Conservation (phyloP, 495 filamentous ascomycete genomes). For the Cercophora samala region DNA sequence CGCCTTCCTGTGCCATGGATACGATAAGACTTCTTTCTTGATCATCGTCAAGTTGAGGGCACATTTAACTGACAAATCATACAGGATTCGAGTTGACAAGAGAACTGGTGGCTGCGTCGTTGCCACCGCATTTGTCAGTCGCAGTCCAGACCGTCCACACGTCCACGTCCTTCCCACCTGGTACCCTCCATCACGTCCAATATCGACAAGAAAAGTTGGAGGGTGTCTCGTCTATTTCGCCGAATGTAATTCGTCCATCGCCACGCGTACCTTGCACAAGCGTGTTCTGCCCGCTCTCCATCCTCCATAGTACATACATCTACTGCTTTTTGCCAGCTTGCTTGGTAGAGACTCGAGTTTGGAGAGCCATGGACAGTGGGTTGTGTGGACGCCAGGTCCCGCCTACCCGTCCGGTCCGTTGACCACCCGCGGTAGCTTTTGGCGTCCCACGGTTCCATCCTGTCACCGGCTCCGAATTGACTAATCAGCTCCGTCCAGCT, state of each 20-base stretch:
- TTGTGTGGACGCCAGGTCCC: background rate
- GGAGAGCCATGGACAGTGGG: background rate
- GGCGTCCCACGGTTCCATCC: background rate
- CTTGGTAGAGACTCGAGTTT: background rate
- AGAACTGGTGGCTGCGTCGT: no score
- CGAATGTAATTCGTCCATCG: slow-evolving; percentile 1
- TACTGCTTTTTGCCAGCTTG: background rate
- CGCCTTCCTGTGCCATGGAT: background rate
- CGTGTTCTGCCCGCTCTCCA: background rate
- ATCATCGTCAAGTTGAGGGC: background rate
- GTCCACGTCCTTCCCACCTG: background rate
- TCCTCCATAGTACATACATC: background rate
- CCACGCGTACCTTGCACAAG: slow-evolving; percentile 17
- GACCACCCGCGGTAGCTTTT: background rate
- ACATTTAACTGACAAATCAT: background rate
- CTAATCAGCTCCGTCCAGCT: background rate
- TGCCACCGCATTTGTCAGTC: background rate
- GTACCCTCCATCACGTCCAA: slow-evolving; percentile 1
- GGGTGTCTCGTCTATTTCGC: slow-evolving; percentile 4
- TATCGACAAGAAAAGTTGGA: background rate
- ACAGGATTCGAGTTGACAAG: no score
- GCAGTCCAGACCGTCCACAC: background rate
- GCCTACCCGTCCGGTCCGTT: background rate
- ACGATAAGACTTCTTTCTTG: background rate
- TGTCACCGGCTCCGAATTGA: background rate